Percentiles rank a stretch among this genome's conserved stretches.
Conservation (phyloP, 495 filamentous ascomycete genomes). For the Penicillium dipodomyicola region DNA sequence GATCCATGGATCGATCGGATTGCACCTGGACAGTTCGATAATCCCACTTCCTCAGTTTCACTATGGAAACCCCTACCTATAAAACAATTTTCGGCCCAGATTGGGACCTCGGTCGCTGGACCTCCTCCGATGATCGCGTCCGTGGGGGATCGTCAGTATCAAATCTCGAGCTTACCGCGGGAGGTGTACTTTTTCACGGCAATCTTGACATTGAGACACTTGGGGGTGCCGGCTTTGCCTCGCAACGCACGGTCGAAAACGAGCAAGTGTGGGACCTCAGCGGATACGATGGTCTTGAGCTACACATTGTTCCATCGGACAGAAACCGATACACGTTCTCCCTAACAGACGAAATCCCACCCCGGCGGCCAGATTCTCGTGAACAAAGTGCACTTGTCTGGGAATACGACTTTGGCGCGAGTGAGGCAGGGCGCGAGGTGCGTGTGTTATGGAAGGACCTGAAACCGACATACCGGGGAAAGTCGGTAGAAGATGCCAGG, state of each 20-base stretch:
- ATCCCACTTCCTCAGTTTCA: neutral
- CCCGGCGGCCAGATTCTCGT: slow-evolving; percentile 55
- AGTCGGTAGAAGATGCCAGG: slow-evolving; percentile 52
- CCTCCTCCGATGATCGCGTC: slow-evolving; percentile 66
- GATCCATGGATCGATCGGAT: neutral
- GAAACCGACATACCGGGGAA: slow-evolving; percentile 70
- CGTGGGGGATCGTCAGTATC: slow-evolving; percentile 68
- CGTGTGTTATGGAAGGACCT: slow-evolving; percentile 61
- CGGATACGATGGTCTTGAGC: slow-evolving; percentile 53
- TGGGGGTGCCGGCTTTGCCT: slow-evolving; percentile 80
- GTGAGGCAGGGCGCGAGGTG: slow-evolving; percentile 24
- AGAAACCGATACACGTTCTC: slow-evolving; percentile 67
- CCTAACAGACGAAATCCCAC: slow-evolving; percentile 64
- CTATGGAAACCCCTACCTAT: neutral
- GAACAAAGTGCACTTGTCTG: slow-evolving; percentile 59
- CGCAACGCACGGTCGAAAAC: slow-evolving; percentile 62
- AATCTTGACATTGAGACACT: slow-evolving; percentile 69
- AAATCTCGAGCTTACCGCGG: slow-evolving; percentile 35
- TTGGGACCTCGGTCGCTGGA: slow-evolving; percentile 60
- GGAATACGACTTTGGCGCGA: slow-evolving; percentile 39
- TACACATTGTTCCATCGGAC: slow-evolving; percentile 35
- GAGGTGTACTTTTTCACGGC: slow-evolving; percentile 57
- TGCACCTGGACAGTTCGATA: neutral
- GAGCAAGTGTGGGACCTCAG: slow-evolving; percentile 54
- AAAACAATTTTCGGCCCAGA: slow-evolving; percentile 30